Percentiles rank a stretch among this genome's conserved stretches.
Evolutionary conservation across 2,329 filamentous ascomycete genomes (phyloP).

Genomic region (Aspergillus quadrilineatus): DNA sequence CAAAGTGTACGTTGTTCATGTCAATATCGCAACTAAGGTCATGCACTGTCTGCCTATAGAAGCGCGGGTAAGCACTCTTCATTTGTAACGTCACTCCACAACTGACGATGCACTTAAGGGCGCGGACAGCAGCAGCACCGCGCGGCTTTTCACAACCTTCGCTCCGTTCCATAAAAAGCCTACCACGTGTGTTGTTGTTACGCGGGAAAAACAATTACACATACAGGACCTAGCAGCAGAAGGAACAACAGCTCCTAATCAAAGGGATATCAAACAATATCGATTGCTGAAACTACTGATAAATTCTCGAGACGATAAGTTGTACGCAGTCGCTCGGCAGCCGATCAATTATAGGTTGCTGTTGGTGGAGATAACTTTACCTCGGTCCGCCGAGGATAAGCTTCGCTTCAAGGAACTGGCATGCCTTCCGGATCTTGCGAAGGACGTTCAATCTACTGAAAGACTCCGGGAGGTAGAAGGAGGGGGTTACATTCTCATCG

Average conservation of each 20-base stretch:
- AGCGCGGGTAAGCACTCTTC: neutral
- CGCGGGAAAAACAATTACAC: neutral
- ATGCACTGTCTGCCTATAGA: neutral
- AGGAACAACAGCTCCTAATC: neutral
- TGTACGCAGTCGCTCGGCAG: neutral
- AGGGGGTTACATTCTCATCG: neutral
- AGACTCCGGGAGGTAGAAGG: neutral
- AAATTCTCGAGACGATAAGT: neutral
- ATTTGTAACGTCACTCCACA: neutral
- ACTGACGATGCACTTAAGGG: neutral
- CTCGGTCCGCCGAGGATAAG: neutral
- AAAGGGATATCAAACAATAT: slow-evolving; percentile 3
- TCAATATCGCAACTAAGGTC: neutral
- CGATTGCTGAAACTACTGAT: slow-evolving; percentile 1
- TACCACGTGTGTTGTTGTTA: neutral
- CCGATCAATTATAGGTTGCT: neutral
- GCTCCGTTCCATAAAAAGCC: neutral
- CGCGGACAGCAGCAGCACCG: neutral
- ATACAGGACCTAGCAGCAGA: neutral
- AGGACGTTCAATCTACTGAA: neutral
- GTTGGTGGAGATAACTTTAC: neutral
- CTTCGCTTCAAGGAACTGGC: neutral
- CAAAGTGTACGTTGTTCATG: neutral
- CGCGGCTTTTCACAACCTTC: slow-evolving; percentile 1
- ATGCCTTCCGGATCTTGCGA: neutral